Evolutionary conservation across 768 basidiomycete species (phyloP), one percentile per base, ranked within the genome.

Genomic region (Mycena filopes): DNA sequence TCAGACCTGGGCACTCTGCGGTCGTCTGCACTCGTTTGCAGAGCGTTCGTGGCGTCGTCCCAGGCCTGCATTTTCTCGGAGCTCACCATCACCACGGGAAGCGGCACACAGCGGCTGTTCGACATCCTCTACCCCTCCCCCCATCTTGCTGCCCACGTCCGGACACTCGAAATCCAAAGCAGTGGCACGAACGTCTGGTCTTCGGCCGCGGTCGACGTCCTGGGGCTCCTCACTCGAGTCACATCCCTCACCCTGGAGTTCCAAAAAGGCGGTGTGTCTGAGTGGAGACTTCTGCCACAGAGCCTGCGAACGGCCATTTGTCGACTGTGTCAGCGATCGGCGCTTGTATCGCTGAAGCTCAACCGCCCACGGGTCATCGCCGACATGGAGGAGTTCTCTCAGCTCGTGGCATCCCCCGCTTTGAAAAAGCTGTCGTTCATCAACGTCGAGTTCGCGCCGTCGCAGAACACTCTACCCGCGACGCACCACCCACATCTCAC

Each of bases 21-120:
- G 3, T 45, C 55, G 12, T 55, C 28, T 15, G 23, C 55, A n/a
- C 55, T 56, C 6, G 55, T 46, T 23, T 56, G 55, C 15, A 29
- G 31, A 20, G 21, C 31, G 1, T 46, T 56, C 23, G 16, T 45
- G 3, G 15, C 28, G 29, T 33, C 31, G 18, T 56, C 55, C n/a
- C 55, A 46, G 38, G 43, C 43, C 21, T 20, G 31, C 20, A 56
- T 56, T 10, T 56, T 56, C 33, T 45, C 29, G 9, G 43, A 46
- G 13, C 31, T 51, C n/a, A 29, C 33, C 40, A n/a, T 12, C 11
- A 54, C 40, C 21, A 55, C n/a, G 4, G 15, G n/a, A 8, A 13
- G 41, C 4, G 9, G 4, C 43, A 3, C 43, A 7, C 43, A 23
- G 13, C n/a, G n/a, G 43, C 15, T 45, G 25, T 23, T 21, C n/a